Conservation (phyloP, 139 green algal genomes). For the Tetraselmis striata region DNA sequence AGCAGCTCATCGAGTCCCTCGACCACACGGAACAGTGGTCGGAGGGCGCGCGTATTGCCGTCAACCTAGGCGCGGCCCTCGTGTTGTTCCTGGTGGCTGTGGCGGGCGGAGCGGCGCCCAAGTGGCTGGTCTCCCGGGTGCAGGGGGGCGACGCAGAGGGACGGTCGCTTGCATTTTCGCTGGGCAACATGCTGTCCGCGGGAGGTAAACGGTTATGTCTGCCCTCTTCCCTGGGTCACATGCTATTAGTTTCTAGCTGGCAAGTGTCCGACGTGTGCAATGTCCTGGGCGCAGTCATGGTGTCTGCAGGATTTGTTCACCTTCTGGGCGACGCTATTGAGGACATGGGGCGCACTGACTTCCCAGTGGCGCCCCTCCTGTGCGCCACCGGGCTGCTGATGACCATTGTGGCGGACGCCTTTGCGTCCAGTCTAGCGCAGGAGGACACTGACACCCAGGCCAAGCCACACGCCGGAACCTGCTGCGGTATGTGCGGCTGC, state of each 20-base stretch:
- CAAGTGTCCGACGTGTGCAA: no score
- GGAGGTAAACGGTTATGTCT: constrained; percentile 32
- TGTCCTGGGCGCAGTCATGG: constrained; percentile 63
- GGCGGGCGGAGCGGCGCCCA: constrained; percentile 5
- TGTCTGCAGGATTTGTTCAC: constrained; percentile 70
- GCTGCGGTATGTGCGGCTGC: no score
- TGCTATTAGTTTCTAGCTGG: no score
- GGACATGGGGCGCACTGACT: constrained; percentile 9
- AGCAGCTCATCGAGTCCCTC: not conserved
- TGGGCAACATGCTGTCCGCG: constrained; percentile 73
- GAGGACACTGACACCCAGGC: no score
- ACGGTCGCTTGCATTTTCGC: constrained; percentile 51
- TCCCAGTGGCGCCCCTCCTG: constrained; percentile 40
- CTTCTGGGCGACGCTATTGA: constrained; percentile 43
- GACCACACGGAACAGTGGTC: not conserved
- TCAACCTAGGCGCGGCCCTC: not conserved
- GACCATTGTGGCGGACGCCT: constrained; percentile 30
- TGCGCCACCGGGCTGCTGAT: constrained; percentile 39
- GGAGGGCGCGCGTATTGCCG: not conserved
- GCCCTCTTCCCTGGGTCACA: not conserved
- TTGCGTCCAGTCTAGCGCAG: constrained; percentile 4
- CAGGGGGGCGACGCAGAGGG: constrained; percentile 9
- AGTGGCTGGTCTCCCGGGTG: constrained; percentile 14
- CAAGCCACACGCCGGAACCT: no score
- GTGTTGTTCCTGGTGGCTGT: not conserved